phyloP scores from a whole-genome alignment of 1,284 basidiomycete species.

The Schizophyllum amplum region DNA sequence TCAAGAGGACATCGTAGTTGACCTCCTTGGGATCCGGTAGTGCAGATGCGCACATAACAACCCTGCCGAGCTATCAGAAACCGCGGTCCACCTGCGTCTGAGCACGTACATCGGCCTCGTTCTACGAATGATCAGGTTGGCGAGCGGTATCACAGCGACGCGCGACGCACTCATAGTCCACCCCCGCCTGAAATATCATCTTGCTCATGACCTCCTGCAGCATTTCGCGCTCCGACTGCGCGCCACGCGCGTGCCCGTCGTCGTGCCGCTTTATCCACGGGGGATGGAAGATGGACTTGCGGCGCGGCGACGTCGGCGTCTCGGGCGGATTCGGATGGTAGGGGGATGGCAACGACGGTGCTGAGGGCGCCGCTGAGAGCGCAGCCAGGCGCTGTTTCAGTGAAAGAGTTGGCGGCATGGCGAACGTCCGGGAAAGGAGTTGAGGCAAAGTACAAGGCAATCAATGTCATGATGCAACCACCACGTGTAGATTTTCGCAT shows the following conservation, averaged over 20 bases:
- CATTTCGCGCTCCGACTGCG: slow-evolving; percentile 29
- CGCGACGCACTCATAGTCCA: slow-evolving; percentile 75
- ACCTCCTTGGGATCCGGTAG: slow-evolving; percentile 72
- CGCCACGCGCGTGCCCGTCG: slow-evolving; percentile 12
- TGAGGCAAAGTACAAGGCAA: not conserved
- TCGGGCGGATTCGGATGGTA: slow-evolving; percentile 14
- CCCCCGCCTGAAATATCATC: slow-evolving; percentile 81
- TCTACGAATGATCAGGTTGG: slow-evolving; percentile 28
- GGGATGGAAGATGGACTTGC: slow-evolving; percentile 9
- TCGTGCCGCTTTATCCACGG: slow-evolving; percentile 3
- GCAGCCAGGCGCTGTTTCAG: slow-evolving; percentile 55
- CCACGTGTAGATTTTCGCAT: not conserved
- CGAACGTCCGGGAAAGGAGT: no score
- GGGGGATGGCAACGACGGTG: slow-evolving; percentile 28
- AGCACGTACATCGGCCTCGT: slow-evolving; percentile 73
- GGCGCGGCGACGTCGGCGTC: slow-evolving; percentile 7
- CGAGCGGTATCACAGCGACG: slow-evolving; percentile 5
- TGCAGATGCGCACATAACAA: slow-evolving; percentile 72
- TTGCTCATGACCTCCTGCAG: slow-evolving; percentile 59
- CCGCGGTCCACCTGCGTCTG: not conserved
- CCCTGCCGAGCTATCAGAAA: slow-evolving; percentile 35
- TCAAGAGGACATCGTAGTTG: slow-evolving; percentile 69
- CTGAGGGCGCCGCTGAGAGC: slow-evolving; percentile 41
- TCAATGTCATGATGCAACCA: not conserved
- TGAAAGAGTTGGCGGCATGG: slow-evolving; percentile 18